phyloP scores from a whole-genome alignment of 768 basidiomycete genomes.

The Cystobasidium ongulense region DNA sequence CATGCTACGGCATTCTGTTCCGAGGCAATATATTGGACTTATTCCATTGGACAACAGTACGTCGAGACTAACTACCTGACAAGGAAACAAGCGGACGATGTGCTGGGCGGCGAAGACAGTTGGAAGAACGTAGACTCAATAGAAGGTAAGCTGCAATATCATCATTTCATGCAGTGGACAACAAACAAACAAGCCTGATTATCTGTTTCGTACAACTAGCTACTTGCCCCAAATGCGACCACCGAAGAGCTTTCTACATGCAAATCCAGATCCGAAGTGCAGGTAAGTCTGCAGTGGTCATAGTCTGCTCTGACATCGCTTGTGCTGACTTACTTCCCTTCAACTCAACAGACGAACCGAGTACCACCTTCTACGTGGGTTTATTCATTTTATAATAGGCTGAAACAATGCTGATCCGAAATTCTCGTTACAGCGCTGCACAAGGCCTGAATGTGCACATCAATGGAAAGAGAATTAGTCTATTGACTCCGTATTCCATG shows the following conservation, averaged over 20 bases:
- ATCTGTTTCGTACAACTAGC: slow-evolving; percentile 43
- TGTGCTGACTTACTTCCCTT: slow-evolving; percentile 47
- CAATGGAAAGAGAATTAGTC: slow-evolving; percentile 33
- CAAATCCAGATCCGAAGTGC: slow-evolving; percentile 93
- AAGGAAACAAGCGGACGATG: slow-evolving; percentile 89
- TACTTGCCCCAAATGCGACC: slow-evolving; percentile 70
- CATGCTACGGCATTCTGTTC: neutral
- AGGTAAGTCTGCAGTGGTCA: slow-evolving; percentile 49
- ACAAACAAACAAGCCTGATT: neutral
- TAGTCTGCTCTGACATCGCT: slow-evolving; percentile 42
- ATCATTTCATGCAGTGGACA: slow-evolving; percentile 25
- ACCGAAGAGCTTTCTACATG: slow-evolving; percentile 79
- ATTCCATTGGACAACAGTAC: slow-evolving; percentile 52
- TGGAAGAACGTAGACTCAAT: slow-evolving; percentile 35
- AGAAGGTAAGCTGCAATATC: slow-evolving; percentile 32
- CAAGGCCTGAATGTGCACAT: slow-evolving; percentile 13
- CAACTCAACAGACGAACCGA: slow-evolving; percentile 37
- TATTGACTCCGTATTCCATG: no score
- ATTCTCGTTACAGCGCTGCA: neutral
- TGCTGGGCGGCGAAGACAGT: slow-evolving; percentile 55
- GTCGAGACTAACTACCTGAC: slow-evolving; percentile 83
- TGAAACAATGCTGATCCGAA: neutral
- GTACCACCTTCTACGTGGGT: slow-evolving; percentile 42
- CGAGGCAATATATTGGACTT: neutral
- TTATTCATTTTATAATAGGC: neutral